A percentile compares a stretch with the other conserved stretches of the same genome.
These are phyloP conservation scores for Massariosphaeria phaeospora DNA, from an alignment of 495 filamentous ascomycete species.

Conservation along the genomic window DNA sequence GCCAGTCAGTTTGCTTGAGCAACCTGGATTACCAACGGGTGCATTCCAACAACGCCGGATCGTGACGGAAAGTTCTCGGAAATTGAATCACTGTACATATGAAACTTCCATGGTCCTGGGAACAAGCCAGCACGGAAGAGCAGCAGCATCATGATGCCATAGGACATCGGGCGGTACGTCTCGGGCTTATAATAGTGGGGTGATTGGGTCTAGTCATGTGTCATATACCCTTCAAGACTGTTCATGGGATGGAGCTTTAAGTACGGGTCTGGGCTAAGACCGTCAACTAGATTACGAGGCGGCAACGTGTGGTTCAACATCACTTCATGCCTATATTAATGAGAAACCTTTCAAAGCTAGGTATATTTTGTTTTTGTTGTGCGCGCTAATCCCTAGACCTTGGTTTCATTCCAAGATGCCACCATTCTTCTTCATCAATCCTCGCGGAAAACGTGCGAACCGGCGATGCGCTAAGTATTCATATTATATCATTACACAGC, in stretches of 20 bases:
- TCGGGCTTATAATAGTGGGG: not conserved
- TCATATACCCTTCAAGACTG: conserved; percentile 20
- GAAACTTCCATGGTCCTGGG: not conserved
- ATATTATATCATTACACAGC: too few species aligned
- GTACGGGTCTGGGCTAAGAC: not conserved
- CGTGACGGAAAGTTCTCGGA: not conserved
- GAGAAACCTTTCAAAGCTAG: too few species aligned
- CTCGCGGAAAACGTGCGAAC: too few species aligned
- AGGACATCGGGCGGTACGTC: not conserved
- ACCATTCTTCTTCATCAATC: too few species aligned
- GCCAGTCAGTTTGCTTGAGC: conserved; percentile 59
- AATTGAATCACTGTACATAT: not conserved
- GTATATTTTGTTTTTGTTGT: not conserved
- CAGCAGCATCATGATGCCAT: not conserved
- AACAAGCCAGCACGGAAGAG: not conserved
- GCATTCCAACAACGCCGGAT: not conserved
- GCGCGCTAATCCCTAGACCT: too few species aligned
- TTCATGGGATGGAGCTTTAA: not conserved
- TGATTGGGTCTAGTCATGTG: conserved; percentile 3
- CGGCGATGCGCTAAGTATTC: too few species aligned
- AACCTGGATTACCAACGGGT: not conserved
- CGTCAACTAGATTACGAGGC: not conserved
- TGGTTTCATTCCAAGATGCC: too few species aligned
- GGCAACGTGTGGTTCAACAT: too few species aligned
- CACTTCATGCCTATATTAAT: too few species aligned